Evolutionary conservation across 305 asterid species (phyloP).

Genomic region (Fraxinus floribunda): DNA sequence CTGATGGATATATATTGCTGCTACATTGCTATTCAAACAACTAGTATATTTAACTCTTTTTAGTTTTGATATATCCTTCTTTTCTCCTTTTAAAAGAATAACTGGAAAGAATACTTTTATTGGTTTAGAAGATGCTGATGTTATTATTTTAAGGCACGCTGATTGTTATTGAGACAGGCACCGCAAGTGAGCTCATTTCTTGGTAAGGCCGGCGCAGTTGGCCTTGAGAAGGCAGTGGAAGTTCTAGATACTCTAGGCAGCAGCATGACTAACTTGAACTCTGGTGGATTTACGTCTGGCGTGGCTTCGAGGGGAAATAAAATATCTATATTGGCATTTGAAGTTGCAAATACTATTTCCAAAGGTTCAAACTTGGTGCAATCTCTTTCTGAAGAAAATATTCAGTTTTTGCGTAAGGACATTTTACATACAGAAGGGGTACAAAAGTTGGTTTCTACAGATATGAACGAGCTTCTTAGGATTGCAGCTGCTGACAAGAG

Average conservation of each 20-base stretch:
- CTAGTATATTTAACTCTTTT: neutral
- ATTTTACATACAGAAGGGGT: conserved; percentile 83
- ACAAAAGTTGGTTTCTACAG: conserved; percentile 73
- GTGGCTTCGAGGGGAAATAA: conserved; percentile 73
- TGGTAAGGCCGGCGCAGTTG: conserved; percentile 88
- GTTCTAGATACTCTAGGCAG: conserved; percentile 87
- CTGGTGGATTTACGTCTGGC: conserved; percentile 77
- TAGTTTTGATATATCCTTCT: neutral
- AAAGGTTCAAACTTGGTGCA: conserved; percentile 80
- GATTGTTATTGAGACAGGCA: conserved; percentile 41
- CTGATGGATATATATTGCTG: neutral
- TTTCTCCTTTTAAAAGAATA: conserved; percentile 8
- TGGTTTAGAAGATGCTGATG: conserved; percentile 5
- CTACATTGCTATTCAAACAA: neutral
- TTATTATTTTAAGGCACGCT: conserved; percentile 10
- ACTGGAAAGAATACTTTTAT: neutral
- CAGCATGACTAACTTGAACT: conserved; percentile 88
- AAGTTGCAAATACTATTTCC: conserved; percentile 91
- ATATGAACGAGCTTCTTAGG: conserved; percentile 77
- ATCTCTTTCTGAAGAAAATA: conserved; percentile 80
- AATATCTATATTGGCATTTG: conserved; percentile 77
- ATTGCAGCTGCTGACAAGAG: conserved; percentile 97
- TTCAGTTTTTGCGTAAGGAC: conserved; percentile 65
- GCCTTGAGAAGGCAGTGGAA: conserved; percentile 85
- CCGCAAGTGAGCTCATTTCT: conserved; percentile 80